Base-by-base conservation (phyloP, 1,139 yeast species). In the Suhomyces guaymorum region DNA sequence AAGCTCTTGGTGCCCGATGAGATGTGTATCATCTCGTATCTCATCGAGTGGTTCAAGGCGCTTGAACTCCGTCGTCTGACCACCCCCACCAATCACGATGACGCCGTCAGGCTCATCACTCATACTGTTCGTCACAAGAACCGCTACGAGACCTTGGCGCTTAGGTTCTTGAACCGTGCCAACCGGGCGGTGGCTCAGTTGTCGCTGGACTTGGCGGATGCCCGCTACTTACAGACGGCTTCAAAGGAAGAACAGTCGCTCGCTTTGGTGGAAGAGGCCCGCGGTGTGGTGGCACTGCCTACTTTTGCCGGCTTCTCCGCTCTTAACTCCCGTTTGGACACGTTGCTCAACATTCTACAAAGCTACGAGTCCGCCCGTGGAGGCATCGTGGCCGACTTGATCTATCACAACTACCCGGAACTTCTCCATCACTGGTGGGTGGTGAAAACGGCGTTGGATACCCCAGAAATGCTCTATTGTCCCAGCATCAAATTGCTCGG, bases 11-110 rank as follows among this genome's bases (percentile, higher is more conserved):
- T 65, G 16, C 84, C 84, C 0, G 88, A 82, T 48, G 89, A 82
- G 48, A 73, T 79, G 44, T 73, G 82, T 28, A 64, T 82, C n/a
- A 69, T 82, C 48, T 74, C 82, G 12, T 81, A 78, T 51, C 60
- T 80, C n/a, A 72, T 82, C 16, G 79, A 80, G 49, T 78, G 84
- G 81, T 80, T 73, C 55, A 80, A 78, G 41, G 69, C 70, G 24
- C 62, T 49, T 66, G 82, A 58, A 51, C 40, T 56, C 26, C 26
- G 26, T 12, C 27, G 27, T 19, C 12, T 24, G 13, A 19, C 27
- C 7, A 21, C 20, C 11, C 26, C 32, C 15, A 8, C 26, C n/a
- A 18, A 32, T 7, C 42, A 31, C 23, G 42, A 61, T 37, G 47
- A 48, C 3, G 47, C 61, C 12, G 43, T 63, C 19, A 39, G 48